Percentiles rank a stretch among this genome's conserved stretches.
Evolutionary conservation across 305 asterid species (phyloP).

Genomic region (Fraxinus platypoda): DNA sequence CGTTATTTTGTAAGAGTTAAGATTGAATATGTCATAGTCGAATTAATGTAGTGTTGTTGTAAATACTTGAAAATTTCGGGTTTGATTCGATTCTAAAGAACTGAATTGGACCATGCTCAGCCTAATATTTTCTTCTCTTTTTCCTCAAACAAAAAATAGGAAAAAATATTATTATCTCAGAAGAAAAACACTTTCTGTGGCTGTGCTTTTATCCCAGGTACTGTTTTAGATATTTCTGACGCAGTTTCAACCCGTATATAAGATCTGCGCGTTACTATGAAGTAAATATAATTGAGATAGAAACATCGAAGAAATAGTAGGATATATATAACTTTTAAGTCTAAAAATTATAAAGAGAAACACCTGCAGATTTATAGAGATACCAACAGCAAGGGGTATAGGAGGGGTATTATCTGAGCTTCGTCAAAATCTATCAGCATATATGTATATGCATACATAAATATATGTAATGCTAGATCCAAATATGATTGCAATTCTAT

Average conservation of each 20-base stretch:
- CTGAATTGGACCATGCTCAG: too few species aligned
- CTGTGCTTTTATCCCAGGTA: background rate
- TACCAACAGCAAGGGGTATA: too few species aligned
- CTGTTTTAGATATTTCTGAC: background rate
- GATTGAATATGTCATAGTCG: too few species aligned
- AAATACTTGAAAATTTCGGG: too few species aligned
- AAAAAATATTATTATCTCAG: background rate
- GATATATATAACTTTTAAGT: background rate
- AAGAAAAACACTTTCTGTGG: background rate
- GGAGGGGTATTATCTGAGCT: background rate
- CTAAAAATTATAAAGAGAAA: background rate
- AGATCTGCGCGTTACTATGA: background rate
- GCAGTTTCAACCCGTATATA: background rate
- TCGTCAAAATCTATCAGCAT: background rate
- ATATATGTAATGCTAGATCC: background rate
- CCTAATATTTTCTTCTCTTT: background rate
- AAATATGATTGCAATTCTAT: background rate
- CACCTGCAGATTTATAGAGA: background rate
- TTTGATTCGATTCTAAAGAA: too few species aligned
- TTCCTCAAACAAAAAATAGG: background rate
- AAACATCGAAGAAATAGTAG: too few species aligned
- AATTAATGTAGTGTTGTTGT: too few species aligned
- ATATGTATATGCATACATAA: background rate
- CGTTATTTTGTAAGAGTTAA: too few species aligned
- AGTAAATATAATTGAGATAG: background rate